Evolutionary conservation across 139 green algal genomes (phyloP), one percentile per base, ranked within the genome.

Genomic region (Pseudopediastrum boryanum): DNA sequence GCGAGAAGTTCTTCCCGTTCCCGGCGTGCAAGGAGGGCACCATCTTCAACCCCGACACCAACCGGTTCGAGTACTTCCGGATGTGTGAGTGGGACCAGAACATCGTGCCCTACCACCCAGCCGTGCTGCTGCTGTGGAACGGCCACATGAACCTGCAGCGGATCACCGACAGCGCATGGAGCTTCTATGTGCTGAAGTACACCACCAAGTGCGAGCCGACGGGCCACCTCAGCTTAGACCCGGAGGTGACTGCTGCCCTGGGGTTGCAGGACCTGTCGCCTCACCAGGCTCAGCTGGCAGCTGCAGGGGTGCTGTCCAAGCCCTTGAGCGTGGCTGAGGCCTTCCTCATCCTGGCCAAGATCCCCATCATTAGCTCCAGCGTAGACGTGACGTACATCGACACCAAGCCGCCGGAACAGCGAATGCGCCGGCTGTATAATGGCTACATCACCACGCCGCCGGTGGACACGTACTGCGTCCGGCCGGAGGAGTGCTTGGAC

Each of bases 31-130:
- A 21, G 2, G 31, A 46, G 2, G 61, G 61, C 61, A 68, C 61
- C 13, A 21, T 43, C 5, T 68, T 68, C n/a, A 35, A 68, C 43
- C 33, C 12, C 2, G 31, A 16, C 29, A 27, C 61, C 29, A 46
- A 21, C 2, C 42, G 61, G 61, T 66, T 29, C 46, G 46, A 56
- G 67, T 59, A 75, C 25, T 4, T 2, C 16, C 39, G 67, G n/a
- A 19, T 38, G 6, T 27, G 67, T 4, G 10, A 5, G 4, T 27
- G 13, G 1, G 67, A 59, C 67, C 3, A 43, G 23, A 59, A n/a
- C 16, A 27, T 75, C 8, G 39, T 72, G 64, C 64, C 42, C 6
- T 75, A 75, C 67, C 67, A 75, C n/a, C 67, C 67, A 9, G 31
- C 42, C 1, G 13, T 75, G 41, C 48, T 75, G 67, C 42, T 75